Conservation (phyloP, 495 filamentous ascomycete species). For the Podospora conica region DNA sequence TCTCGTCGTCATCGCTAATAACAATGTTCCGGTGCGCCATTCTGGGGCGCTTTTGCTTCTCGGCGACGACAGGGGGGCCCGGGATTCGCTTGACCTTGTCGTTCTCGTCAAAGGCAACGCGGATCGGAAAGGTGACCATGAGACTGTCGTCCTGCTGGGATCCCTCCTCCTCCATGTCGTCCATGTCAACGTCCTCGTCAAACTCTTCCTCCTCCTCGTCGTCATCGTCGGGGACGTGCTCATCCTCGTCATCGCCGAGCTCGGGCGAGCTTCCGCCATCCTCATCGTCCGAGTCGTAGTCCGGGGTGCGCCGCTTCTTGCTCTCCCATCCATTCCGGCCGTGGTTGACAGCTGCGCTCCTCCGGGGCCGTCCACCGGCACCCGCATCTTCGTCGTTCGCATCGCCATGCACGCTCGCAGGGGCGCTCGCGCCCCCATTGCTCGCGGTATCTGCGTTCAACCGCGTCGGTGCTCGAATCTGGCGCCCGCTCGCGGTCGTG, state of each 20-base stretch:
- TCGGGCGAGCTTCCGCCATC: constrained; percentile 56
- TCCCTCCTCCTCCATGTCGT: constrained; percentile 45
- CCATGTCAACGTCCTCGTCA: constrained; percentile 51
- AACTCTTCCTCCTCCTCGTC: constrained; percentile 54
- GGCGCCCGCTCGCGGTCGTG: constrained; percentile 86
- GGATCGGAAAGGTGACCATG: constrained; percentile 57
- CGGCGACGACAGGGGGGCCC: constrained; percentile 16
- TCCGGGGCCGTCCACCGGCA: constrained; percentile 29
- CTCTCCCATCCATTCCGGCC: constrained; percentile 44
- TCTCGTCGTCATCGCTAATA: constrained; percentile 22
- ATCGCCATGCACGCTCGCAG: constrained; percentile 32
- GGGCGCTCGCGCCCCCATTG: constrained; percentile 32
- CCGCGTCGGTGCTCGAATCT: constrained; percentile 70
- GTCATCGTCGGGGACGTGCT: constrained; percentile 43
- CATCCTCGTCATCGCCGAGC: constrained; percentile 55
- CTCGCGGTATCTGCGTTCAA: constrained; percentile 67
- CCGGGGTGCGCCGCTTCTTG: constrained; percentile 61
- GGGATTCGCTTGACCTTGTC: constrained; percentile 23
- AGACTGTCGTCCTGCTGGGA: not conserved
- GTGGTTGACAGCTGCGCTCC: constrained; percentile 39
- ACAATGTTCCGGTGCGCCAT: constrained; percentile 25
- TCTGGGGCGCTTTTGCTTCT: constrained; percentile 18
- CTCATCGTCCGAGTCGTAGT: constrained; percentile 66
- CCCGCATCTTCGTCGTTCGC: constrained; percentile 21
- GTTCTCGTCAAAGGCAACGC: constrained; percentile 25